Percentiles rank a stretch among this genome's conserved stretches.
phyloP scores from a whole-genome alignment of 2,329 filamentous ascomycete species.

The Pseudocercospora fijiensis region DNA sequence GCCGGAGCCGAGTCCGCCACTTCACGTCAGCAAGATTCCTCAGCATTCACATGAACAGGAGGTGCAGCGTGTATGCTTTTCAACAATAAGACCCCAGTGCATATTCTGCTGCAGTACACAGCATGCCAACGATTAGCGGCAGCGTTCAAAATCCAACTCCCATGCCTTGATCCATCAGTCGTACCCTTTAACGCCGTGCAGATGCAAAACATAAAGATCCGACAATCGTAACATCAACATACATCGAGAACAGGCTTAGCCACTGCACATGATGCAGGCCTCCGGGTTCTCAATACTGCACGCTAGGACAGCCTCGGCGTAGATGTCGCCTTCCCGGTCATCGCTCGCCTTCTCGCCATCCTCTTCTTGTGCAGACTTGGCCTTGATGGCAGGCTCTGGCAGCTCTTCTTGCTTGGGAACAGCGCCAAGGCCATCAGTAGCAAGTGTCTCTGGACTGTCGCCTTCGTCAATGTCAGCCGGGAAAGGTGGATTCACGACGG shows the following conservation, averaged over 20 bases:
- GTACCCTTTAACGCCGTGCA: slow-evolving; percentile 20
- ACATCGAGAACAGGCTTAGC: slow-evolving; percentile 49
- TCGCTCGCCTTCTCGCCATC: slow-evolving; percentile 70
- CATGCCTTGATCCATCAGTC: slow-evolving; percentile 17
- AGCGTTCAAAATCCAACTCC: slow-evolving; percentile 20
- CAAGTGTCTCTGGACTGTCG: slow-evolving; percentile 74
- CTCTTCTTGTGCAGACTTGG: slow-evolving; percentile 64
- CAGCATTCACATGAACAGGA: not conserved
- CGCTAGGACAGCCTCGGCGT: slow-evolving; percentile 83
- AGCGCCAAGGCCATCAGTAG: slow-evolving; percentile 63
- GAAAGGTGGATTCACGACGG: slow-evolving; percentile 65
- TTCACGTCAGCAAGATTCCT: not conserved
- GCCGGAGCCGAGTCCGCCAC: not conserved
- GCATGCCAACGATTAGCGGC: slow-evolving; percentile 31
- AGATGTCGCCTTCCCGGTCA: slow-evolving; percentile 85
- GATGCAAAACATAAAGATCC: slow-evolving; percentile 17
- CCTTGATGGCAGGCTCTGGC: slow-evolving; percentile 55
- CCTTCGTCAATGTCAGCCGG: slow-evolving; percentile 75
- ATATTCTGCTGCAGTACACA: slow-evolving; percentile 26
- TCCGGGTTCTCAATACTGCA: slow-evolving; percentile 99
- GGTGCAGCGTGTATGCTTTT: not conserved
- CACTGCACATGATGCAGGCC: slow-evolving; percentile 94
- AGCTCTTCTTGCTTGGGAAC: slow-evolving; percentile 66
- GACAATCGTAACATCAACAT: slow-evolving; percentile 17
- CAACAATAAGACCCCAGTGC: slow-evolving; percentile 12